Evolutionary conservation across 495 filamentous ascomycete genomes (phyloP), one percentile per base, ranked within the genome.

Genomic region (Penicillium salamii): DNA sequence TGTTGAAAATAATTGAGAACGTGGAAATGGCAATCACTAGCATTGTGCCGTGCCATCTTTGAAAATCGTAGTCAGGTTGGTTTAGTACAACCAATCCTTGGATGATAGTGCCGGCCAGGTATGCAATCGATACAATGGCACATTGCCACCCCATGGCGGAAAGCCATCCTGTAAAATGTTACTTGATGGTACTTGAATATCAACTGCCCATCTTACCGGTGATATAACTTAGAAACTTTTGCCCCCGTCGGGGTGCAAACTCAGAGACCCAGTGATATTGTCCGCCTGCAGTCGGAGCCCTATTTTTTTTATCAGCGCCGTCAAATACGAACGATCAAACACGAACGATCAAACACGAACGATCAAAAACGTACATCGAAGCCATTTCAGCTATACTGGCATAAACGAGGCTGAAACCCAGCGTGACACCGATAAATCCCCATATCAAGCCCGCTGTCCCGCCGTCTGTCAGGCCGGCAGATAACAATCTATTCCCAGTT

Each of bases 221-320:
- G 28, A 82, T 70, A 56, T 83, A 85, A 54, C 80, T 81, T 8
- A 83, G 62, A 33, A 80, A 79, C 44, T 79, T 81, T 47, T 80
- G 79, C 32, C 58, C 73, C n/a, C 58, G 67, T 5, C 53, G 59
- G 14, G 81, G 80, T 9, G 80, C 75, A 52, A 83, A 77, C 49
- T 82, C 79, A 5, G 74, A 82, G 6, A 83, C 78, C 81, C 80
- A 85, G 49, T 80, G 76, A 44, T 80, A 80, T 46, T 80, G 76
- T 17, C 76, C 75, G 36, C 76, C 75, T 15, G 73, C 68, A 34
- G 73, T 76, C 15, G 74, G 73, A 15, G 75, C 71, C 65, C 74
- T 76, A 40, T 26, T 1, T n/a, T 29, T 7, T 18, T 1, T 8
- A 48, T 46, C 13, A 47, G 31, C 18, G 9, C n/a, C 23, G 37